These are phyloP conservation scores for Annulohypoxylon maeteangense DNA, from an alignment of 495 filamentous ascomycete genomes.

Conservation along the genomic window DNA sequence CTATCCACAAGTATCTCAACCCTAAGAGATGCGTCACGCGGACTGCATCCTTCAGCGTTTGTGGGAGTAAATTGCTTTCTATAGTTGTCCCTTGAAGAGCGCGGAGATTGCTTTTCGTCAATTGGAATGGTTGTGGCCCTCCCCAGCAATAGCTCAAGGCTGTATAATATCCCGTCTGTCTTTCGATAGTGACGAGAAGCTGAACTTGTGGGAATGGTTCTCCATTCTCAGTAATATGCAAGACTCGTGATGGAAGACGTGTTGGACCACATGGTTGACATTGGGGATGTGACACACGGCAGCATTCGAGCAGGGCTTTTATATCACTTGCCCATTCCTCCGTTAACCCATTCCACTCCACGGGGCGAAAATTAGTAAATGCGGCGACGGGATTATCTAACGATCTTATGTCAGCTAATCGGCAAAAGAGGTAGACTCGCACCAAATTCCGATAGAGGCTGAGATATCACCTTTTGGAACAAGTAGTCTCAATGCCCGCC, in stretches of 20 bases:
- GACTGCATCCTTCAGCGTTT: conserved; percentile 20
- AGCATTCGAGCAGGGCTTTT: conserved; percentile 10
- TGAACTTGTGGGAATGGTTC: not conserved
- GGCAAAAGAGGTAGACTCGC: not conserved
- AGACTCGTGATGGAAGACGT: conserved; percentile 12
- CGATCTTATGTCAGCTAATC: not conserved
- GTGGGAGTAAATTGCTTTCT: conserved; percentile 9
- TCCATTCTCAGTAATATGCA: not conserved
- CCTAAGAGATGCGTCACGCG: conserved; percentile 4
- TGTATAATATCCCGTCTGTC: not conserved
- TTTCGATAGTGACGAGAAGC: not conserved
- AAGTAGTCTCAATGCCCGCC: conserved; percentile 5
- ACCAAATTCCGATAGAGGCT: not conserved
- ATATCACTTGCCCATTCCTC: conserved; percentile 4
- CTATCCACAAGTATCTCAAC: conserved; percentile 44
- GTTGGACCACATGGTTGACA: conserved; percentile 8
- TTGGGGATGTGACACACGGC: conserved; percentile 16
- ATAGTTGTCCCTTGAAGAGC: not conserved
- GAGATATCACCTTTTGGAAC: conserved; percentile 4
- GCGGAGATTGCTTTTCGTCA: conserved; percentile 16
- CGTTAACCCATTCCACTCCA: conserved; percentile 14
- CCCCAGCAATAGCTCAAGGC: conserved; percentile 9
- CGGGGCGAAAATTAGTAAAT: conserved; percentile 17
- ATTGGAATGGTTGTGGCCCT: conserved; percentile 25
- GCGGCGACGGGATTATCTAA: conserved; percentile 16